Conservation (phyloP, 2,329 filamentous ascomycete species). For the Biscogniauxia sp. region DNA sequence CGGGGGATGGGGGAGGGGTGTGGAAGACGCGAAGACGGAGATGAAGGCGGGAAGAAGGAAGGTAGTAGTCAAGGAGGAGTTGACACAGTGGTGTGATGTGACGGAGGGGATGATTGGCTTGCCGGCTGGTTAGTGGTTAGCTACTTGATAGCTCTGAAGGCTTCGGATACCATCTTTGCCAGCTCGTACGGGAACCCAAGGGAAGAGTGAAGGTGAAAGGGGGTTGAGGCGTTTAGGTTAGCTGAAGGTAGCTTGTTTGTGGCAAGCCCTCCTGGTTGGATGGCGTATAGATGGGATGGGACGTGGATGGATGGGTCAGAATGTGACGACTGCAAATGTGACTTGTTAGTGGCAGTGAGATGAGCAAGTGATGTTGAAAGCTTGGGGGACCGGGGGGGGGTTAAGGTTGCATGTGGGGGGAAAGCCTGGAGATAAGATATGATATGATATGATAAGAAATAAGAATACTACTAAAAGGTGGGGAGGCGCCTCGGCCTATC, state of each 20-base stretch:
- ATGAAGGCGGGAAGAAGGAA: background rate
- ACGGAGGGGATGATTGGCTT: background rate
- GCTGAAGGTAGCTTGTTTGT: background rate
- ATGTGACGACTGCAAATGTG: background rate
- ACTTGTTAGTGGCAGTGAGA: no score
- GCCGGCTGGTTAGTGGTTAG: no score
- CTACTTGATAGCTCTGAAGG: slow-evolving; percentile 9
- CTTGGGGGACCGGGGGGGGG: no score
- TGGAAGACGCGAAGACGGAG: background rate
- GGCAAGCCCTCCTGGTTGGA: no score
- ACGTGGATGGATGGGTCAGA: background rate
- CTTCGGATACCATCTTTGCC: slow-evolving; percentile 13
- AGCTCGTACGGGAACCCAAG: background rate
- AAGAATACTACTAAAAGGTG: background rate
- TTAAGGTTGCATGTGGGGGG: no score
- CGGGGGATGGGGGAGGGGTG: background rate
- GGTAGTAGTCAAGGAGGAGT: background rate
- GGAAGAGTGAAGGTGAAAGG: no score
- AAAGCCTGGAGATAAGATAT: background rate
- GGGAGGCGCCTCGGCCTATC: background rate
- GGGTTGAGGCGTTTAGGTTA: background rate
- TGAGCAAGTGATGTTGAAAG: no score
- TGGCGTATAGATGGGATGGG: no score
- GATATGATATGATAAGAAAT: background rate
- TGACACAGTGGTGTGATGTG: background rate